Base-by-base conservation (phyloP, 371 early-diverging fungal genomes). In the Massospora cicadina region DNA sequence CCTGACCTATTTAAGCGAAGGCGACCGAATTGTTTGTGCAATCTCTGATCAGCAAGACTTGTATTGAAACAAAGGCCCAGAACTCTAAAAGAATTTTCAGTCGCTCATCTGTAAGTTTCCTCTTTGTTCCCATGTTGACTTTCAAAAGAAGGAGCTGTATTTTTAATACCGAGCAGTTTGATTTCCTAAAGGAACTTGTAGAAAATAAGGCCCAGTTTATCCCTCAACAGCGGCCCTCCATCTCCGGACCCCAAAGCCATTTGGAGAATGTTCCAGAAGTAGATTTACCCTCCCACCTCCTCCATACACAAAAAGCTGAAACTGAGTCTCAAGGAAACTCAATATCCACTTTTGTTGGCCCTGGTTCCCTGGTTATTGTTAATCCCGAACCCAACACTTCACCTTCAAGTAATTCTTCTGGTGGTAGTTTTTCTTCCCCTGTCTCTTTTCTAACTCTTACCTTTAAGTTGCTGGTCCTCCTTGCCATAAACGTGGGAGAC, bases 1-100 rank as follows among this genome's bases (percentile, higher is more conserved):
- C 17, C 43, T 43, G 10, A 43, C 17, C 17, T 43, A n/a, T 43
- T 60, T 25, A 71, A 88, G 90, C 93, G 25, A 91, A 93, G 70
- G 90, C 93, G 3, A 75, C 95, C 33, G 98, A 97, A 71, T 77
- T 90, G 54, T 97, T 97, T 67, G 88, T 97, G 87, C 87, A 91
- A 67, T 81, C 86, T 0, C 76, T 97, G 54, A 83, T 95, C 58
- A 86, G 88, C 63, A 88, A 89, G 65, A 83, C 93, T 2, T 83
- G 86, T 71, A 81, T 84, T 67, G 88, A 91, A 71, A 84, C 94
- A 33, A 82, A 86, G 55, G 73, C 77, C 33, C 75, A 88, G 65
- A 81, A 81, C 60, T 83, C 89, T 27, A 92, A 90, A 68, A 87
- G 89, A 65, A 74, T 97, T 71, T n/a, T 79, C 89, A 17, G 80